Base-by-base conservation (phyloP, 176 grass and related monocot species). In the Carex pumila region DNA sequence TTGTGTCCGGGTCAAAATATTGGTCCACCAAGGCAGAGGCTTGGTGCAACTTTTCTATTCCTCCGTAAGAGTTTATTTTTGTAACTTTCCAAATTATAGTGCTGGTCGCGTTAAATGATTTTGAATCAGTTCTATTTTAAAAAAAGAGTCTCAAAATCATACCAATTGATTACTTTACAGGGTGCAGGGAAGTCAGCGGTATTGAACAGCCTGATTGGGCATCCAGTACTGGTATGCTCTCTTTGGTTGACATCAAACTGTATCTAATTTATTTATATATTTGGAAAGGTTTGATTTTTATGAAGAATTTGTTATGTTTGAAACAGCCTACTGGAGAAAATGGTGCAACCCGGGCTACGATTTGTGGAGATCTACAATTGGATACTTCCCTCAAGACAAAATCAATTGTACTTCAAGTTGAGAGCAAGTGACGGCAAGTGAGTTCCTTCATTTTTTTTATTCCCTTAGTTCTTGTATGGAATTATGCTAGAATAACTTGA, bases 371-470 rank as follows among this genome's bases (percentile, higher is more conserved):
- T 89, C 85, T 98, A 57, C 86, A 89, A 66, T 86, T 84, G 82
- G 95, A 98, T 87, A 84, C 83, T 55, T 94, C 91, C 17, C 86
- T 98, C 22, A 94, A 86, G 80, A 90, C 34, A 85, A 98, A 95
- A 88, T 98, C 91, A 61, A 98, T 98, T 25, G 90, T 95, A 56
- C 85, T 98, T 41, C 95, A 94, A 90, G 89, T 94, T 85, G 92
- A 98, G 78, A 93, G 85, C 92, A 98, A 81, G 95, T 98, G 70
- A 92, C 95, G 14, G 91, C 95, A 83, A 98, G 95, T 98, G 87
- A 91, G 95, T 92, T 77, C 29, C 12, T 50, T 53, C 5, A 30
- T 59, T 39, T 57, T 70, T n/a, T 79, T 43, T 61, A 10, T 12
- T 39, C 57, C 6, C 9, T 31, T 79, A 21, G 12, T 63, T 73